These are phyloP conservation scores for Gliomastix tumulicola DNA, from an alignment of 2,329 filamentous ascomycete species.

Conservation along the genomic window DNA sequence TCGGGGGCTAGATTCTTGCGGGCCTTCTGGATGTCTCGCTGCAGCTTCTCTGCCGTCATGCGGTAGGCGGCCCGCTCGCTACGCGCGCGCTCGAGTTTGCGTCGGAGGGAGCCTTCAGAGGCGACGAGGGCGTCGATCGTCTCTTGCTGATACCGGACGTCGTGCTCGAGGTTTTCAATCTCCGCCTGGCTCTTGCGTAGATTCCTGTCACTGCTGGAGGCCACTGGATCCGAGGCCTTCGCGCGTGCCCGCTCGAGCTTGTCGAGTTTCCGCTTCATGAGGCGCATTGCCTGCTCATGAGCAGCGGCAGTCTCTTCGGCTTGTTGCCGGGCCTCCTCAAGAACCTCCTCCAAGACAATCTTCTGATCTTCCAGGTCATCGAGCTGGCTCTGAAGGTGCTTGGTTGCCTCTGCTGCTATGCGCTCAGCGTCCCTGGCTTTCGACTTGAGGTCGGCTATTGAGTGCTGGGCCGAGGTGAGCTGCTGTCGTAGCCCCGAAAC, in stretches of 20 bases:
- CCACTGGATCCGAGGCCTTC: constrained; percentile 17
- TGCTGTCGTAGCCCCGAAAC: constrained; percentile 52
- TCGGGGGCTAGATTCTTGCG: constrained; percentile 21
- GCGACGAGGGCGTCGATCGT: constrained; percentile 50
- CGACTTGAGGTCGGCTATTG: constrained; percentile 46
- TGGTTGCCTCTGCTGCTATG: constrained; percentile 28
- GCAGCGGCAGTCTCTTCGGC: constrained; percentile 37
- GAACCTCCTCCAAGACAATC: constrained; percentile 48
- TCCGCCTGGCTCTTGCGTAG: constrained; percentile 58
- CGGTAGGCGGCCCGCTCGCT: constrained; percentile 55
- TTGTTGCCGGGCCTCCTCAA: constrained; percentile 46
- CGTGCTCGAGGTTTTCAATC: constrained; percentile 63
- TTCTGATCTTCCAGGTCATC: constrained; percentile 53
- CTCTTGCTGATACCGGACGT: constrained; percentile 62
- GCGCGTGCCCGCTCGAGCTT: constrained; percentile 41
- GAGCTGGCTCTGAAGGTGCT: constrained; percentile 47
- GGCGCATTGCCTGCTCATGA: constrained; percentile 15
- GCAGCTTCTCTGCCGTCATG: constrained; percentile 45
- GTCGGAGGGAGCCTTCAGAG: constrained; percentile 53
- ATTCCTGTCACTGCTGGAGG: constrained; percentile 47
- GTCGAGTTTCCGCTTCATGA: constrained; percentile 37
- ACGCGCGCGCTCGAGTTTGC: constrained; percentile 63
- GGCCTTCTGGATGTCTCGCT: constrained; percentile 40
- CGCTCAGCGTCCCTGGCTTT: constrained; percentile 44
- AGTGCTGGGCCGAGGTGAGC: constrained; percentile 52